phyloP scores from a whole-genome alignment of 495 filamentous ascomycete species.

The Penicillium canariense region DNA sequence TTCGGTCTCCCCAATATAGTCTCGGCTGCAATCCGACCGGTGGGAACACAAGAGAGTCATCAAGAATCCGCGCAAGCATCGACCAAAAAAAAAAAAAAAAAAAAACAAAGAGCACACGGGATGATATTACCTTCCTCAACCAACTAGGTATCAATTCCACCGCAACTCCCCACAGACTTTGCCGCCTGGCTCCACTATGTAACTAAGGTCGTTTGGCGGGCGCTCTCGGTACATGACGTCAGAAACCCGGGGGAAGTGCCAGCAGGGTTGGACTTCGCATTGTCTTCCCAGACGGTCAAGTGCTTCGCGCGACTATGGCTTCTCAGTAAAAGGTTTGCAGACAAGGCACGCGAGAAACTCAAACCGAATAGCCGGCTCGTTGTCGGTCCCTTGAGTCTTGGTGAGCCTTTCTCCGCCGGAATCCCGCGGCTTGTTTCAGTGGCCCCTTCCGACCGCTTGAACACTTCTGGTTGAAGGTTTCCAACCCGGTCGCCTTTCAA shows the following conservation, averaged over 20 bases:
- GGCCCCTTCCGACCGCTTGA: not conserved
- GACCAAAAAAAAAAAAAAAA: not conserved
- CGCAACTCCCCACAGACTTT: not conserved
- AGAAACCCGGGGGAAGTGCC: slow-evolving; percentile 2
- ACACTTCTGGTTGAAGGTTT: not conserved
- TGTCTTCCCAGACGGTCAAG: not conserved
- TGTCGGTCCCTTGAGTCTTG: not conserved
- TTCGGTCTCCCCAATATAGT: no score
- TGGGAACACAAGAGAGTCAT: no score
- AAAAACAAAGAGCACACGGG: not conserved
- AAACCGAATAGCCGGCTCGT: not conserved
- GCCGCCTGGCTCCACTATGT: not conserved
- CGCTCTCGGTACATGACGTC: slow-evolving; percentile 6
- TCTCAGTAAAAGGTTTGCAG: not conserved
- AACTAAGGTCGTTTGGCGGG: not conserved
- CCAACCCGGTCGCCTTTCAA: not conserved
- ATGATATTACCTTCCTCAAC: not conserved
- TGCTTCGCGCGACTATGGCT: not conserved
- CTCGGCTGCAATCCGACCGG: no score
- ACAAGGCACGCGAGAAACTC: not conserved
- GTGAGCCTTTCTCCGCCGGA: not conserved
- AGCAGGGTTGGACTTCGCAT: not conserved
- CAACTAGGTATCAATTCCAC: not conserved
- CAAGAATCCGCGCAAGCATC: no score
- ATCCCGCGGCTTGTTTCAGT: not conserved